These are phyloP conservation scores for Kwoniella bestiolae DNA, from an alignment of 768 basidiomycete genomes.

Conservation along the genomic window DNA sequence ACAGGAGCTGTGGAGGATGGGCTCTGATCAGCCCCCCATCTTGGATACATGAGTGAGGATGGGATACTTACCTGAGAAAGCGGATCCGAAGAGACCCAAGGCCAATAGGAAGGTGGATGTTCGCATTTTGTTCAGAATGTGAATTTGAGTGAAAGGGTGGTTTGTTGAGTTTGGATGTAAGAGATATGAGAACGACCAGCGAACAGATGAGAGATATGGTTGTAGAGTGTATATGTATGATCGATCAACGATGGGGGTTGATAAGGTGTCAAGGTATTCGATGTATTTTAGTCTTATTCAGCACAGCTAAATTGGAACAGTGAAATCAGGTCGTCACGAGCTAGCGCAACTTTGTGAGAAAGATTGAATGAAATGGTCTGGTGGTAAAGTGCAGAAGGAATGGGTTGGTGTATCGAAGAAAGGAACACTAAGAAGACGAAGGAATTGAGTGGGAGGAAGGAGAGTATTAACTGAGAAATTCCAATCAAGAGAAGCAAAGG, in stretches of 20 bases:
- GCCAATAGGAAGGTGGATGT: constrained; percentile 27
- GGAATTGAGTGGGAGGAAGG: constrained; percentile 5
- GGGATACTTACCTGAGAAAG: constrained; percentile 28
- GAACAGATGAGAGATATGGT: not conserved
- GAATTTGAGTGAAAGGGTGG: not conserved
- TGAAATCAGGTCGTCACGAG: too few relatives aligned
- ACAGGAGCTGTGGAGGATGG: not conserved
- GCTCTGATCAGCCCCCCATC: not conserved
- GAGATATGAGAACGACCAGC: constrained; percentile 3
- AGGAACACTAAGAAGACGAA: too few relatives aligned
- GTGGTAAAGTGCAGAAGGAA: too few relatives aligned
- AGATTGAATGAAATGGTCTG: not conserved
- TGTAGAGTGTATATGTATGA: not conserved
- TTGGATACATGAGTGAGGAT: not conserved
- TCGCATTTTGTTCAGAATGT: constrained; percentile 28
- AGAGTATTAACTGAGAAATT: too few relatives aligned
- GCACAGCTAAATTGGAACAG: not conserved
- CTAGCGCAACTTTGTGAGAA: constrained; percentile 9
- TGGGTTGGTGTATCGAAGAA: not conserved
- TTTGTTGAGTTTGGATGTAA: not conserved
- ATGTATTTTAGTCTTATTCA: too few relatives aligned
- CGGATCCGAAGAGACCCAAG: constrained; percentile 29
- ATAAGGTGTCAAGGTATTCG: too few relatives aligned
- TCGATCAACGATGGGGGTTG: constrained; percentile 1
- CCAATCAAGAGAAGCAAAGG: not conserved